Evolutionary conservation across 1,284 basidiomycete species (phyloP).

Genomic region (Ustilago tritici): DNA sequence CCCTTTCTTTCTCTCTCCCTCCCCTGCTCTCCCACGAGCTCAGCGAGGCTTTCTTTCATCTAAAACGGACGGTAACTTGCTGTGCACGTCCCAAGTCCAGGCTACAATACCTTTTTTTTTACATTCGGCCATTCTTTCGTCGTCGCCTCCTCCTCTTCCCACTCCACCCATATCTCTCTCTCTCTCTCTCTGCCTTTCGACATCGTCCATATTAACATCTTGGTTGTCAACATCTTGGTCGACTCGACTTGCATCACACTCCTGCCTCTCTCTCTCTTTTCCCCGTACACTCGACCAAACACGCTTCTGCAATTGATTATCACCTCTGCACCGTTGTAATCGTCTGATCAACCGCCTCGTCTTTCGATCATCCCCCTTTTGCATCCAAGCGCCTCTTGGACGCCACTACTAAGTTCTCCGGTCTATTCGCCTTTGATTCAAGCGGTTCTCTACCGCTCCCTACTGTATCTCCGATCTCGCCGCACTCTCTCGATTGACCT

Average conservation of each 20-base stretch:
- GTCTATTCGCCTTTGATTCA: background rate
- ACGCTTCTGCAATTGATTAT: too few species aligned
- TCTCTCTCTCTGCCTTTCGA: background rate
- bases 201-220: too few species aligned
- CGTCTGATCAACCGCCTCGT: too few species aligned
- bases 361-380: background rate
- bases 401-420: background rate
- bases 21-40: slow-evolving; percentile 22
- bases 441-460: background rate
- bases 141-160: background rate
- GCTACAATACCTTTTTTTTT: background rate
- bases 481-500: background rate
- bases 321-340: too few species aligned
- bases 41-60: slow-evolving; percentile 33
- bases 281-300: background rate
- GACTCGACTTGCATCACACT: too few species aligned
- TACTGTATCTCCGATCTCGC: background rate
- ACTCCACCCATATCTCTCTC: background rate
- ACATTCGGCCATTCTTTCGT: slow-evolving; percentile 1
- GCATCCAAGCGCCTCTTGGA: background rate
- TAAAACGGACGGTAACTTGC: slow-evolving; percentile 6
- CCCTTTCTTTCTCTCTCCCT: background rate
- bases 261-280: background rate
- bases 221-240: too few species aligned
- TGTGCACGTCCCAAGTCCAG: background rate